Evolutionary conservation across 75 land plant species (phyloP).

Genomic region (Selaginella moellendorffii): DNA sequence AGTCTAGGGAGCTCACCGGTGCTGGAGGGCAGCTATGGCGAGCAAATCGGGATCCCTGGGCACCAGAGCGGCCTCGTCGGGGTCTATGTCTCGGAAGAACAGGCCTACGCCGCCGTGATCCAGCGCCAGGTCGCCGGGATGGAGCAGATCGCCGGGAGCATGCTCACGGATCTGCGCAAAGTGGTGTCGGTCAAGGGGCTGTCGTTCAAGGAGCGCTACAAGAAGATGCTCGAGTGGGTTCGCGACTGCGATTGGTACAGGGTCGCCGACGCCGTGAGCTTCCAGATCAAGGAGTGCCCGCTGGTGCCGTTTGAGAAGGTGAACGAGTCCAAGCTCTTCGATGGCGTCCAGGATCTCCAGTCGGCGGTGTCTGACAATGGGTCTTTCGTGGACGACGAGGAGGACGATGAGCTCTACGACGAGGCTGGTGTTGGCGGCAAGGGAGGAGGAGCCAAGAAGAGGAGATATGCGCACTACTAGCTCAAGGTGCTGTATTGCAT

Average conservation of each 20-base stretch:
- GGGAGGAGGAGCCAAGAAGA: background rate
- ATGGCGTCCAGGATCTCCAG: constrained; percentile 2
- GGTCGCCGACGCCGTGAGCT: background rate
- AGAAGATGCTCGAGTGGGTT: constrained; percentile 3
- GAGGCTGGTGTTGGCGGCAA: constrained; percentile 1
- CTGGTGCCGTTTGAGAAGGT: constrained; percentile 8
- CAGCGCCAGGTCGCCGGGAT: constrained; percentile 4
- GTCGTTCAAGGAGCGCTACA: constrained; percentile 4
- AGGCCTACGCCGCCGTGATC: constrained; percentile 8
- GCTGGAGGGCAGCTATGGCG: background rate
- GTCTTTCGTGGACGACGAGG: constrained; percentile 2
- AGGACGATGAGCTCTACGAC: background rate
- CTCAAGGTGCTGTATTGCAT: background rate
- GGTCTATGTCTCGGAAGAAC: constrained; percentile 4
- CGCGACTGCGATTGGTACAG: background rate
- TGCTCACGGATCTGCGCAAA: background rate
- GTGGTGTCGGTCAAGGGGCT: constrained; percentile 1
- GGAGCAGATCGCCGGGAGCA: constrained; percentile 1
- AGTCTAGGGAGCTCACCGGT: background rate
- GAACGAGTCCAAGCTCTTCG: constrained; percentile 8
- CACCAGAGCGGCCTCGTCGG: background rate
- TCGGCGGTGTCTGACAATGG: background rate
- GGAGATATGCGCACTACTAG: background rate
- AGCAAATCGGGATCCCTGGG: background rate
- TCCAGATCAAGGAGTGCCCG: constrained; percentile 10